Base-by-base conservation (phyloP, 164 flowering plant species). In the Annona cherimola region DNA sequence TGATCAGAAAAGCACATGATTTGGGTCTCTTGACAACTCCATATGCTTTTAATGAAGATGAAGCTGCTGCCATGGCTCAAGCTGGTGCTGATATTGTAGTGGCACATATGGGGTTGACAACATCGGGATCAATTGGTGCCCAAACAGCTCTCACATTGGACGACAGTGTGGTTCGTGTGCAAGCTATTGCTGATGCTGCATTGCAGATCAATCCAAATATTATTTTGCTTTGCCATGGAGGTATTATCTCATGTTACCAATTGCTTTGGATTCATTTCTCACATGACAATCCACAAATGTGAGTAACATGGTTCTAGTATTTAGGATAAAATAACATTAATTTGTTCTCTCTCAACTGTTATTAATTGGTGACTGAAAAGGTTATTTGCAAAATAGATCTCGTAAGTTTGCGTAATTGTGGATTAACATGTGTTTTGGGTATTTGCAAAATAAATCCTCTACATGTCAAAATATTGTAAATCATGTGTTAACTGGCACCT, bases 21-120 rank as follows among this genome's bases (percentile, higher is more conserved):
- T 66, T 91, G 88, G 98, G 97, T 54, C 84, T 95, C 59, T 84
- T 95, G 80, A 95, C 98, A 61, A 95, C 99, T 46, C 99, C 99
- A 64, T 95, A 95, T 79, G 97, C 97, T 67, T 95, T 95, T 81
- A 89, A 87, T 63, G 71, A 71, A 81, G 85, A 84, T 63, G 99
- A 95, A 87, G 94, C 96, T 67, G 74, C 61, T 54, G 85, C 83
- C 79, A 95, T 95, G 99, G 93, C 98, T 60, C 87, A 91, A 85
- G 97, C 89, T 73, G 99, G 99, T 60, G 99, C 99, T 69, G 92
- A 92, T 77, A 87, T 95, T 41, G 79, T 95, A 50, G 99, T 95
- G 68, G 99, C 99, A 1, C 99, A 95, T 77, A 91, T 95, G 98
- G 99, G 99, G 20, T 90, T 95, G 54, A 95, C 99, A 18, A 91